Percentiles rank a stretch among this genome's conserved stretches.
These are phyloP conservation scores for Fusarium musae DNA, from an alignment of 2,329 filamentous ascomycete genomes.

Conservation along the genomic window DNA sequence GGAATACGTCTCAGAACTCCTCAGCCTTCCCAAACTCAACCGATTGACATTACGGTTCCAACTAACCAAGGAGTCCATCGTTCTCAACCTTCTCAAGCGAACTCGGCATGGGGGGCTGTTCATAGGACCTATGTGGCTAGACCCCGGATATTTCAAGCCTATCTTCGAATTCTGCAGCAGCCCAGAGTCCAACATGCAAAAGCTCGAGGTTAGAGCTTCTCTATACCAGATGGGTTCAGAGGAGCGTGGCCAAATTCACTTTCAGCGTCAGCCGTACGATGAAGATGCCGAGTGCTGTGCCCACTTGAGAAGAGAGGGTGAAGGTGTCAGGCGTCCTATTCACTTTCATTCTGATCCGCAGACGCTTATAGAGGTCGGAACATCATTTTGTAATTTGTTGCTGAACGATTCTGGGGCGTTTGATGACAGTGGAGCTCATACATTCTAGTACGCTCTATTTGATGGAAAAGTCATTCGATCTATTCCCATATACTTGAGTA, in stretches of 20 bases:
- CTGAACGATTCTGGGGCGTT: fast-evolving
- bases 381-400: background rate
- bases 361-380: background rate
- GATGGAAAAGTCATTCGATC: fast-evolving
- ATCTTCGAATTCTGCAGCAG: background rate
- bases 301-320: background rate
- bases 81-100: background rate
- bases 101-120: background rate
- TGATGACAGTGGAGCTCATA: background rate
- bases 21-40: background rate
- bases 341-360: background rate
- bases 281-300: background rate
- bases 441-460: no score
- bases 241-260: background rate
- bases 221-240: background rate
- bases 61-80: background rate
- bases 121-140: background rate
- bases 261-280: background rate
- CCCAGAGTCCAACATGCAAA: background rate
- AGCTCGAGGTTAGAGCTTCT: background rate
- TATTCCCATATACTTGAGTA: no score
- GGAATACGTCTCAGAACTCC: background rate
- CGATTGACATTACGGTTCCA: background rate
- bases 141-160: background rate
- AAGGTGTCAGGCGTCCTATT: background rate